A percentile compares a stretch with the other conserved stretches of the same genome.
Evolutionary conservation across 768 basidiomycete species (phyloP).

Genomic region (Suillus bovinus): DNA sequence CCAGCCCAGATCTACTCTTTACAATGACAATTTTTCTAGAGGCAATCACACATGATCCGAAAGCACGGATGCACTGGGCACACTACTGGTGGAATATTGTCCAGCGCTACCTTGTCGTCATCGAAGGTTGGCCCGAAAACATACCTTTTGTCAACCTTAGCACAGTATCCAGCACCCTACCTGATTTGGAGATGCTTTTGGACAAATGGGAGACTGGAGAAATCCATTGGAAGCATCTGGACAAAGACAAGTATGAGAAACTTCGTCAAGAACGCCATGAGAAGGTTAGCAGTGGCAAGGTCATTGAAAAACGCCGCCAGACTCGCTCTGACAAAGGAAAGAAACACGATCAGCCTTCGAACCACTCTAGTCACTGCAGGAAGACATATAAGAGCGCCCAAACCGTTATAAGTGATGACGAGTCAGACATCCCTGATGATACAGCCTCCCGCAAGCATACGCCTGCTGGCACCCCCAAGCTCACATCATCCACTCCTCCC

Average conservation of each 20-base stretch:
- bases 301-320: background rate
- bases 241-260: background rate
- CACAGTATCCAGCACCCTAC: background rate
- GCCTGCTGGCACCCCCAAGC: no score
- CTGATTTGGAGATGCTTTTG: background rate
- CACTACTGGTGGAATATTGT: slow-evolving; percentile 5
- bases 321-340: slow-evolving; percentile 7
- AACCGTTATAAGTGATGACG: background rate
- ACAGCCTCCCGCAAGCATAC: no score
- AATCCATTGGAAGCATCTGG: background rate
- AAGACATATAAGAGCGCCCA: background rate
- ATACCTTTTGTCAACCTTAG: slow-evolving; percentile 9
- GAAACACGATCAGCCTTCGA: background rate
- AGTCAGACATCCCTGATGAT: no score
- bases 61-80: slow-evolving; percentile 7
- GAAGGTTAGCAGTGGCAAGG: slow-evolving; percentile 3
- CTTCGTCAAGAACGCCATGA: background rate
- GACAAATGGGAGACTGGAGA: background rate
- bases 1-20: no score
- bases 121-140: slow-evolving; percentile 8
- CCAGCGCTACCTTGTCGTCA: background rate
- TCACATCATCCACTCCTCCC: no score
- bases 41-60: background rate
- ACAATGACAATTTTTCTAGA: background rate
- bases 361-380: no score